A percentile compares a stretch with the other conserved stretches of the same genome.
phyloP scores from a whole-genome alignment of 2,329 filamentous ascomycete genomes.

The Trichoderma pleuroti region DNA sequence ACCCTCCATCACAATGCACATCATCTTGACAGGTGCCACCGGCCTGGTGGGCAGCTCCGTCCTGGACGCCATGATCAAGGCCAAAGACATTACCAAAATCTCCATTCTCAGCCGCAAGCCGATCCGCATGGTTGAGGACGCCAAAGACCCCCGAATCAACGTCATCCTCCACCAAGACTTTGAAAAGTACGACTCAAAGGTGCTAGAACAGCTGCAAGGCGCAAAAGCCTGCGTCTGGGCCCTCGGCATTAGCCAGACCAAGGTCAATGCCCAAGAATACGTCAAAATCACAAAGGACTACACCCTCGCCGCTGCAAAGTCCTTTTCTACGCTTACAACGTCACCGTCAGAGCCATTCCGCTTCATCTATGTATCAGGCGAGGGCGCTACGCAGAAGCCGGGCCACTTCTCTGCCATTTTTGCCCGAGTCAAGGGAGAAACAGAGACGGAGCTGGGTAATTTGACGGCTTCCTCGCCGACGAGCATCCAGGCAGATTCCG shows the following conservation, averaged over 20 bases:
- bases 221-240: constrained; percentile 73
- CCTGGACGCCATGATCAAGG: constrained; percentile 58
- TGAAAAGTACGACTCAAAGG: constrained; percentile 50
- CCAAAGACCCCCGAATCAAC: constrained; percentile 55
- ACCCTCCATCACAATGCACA: constrained; percentile 45
- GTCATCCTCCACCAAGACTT: constrained; percentile 70
- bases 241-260: constrained; percentile 59
- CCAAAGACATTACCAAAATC: constrained; percentile 56
- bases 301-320: constrained; percentile 58
- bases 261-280: constrained; percentile 63
- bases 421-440: constrained; percentile 63
- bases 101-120: constrained; percentile 65
- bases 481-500: constrained; percentile 50
- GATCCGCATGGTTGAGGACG: constrained; percentile 57
- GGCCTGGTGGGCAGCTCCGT: constrained; percentile 61
- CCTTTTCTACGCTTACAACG: constrained; percentile 47
- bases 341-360: constrained; percentile 51
- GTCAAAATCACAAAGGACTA: constrained; percentile 65
- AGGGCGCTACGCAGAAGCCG: constrained; percentile 56
- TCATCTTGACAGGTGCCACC: constrained; percentile 66
- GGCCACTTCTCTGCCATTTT: constrained; percentile 55
- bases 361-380: constrained; percentile 69
- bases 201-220: constrained; percentile 59
- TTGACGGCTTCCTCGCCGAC: constrained; percentile 43
- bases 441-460: constrained; percentile 56